Percentiles rank a stretch among this genome's conserved stretches.
Evolutionary conservation across 768 basidiomycete genomes (phyloP).

Genomic region (Terana coerulea): DNA sequence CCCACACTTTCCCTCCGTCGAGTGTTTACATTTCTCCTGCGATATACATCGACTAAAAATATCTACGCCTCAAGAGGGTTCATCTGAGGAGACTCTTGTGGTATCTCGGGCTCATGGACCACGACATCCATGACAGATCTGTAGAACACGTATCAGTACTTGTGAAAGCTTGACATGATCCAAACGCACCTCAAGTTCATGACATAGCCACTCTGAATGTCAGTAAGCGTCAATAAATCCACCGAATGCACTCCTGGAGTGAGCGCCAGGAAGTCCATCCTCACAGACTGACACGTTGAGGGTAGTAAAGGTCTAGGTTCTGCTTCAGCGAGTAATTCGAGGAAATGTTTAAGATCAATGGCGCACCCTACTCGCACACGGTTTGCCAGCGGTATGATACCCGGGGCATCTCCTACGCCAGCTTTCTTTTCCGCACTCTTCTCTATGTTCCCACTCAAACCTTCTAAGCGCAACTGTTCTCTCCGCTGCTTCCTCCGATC

Average conservation of each 20-base stretch:
- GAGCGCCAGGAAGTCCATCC: conserved; percentile 82
- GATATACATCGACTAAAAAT: background rate
- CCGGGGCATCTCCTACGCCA: conserved; percentile 40
- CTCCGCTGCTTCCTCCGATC: conserved; percentile 43
- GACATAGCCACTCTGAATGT: conserved; percentile 67
- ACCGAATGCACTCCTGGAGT: conserved; percentile 77
- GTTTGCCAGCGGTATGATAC: conserved; percentile 74
- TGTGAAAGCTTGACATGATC: background rate
- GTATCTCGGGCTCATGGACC: conserved; percentile 13
- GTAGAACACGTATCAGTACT: background rate
- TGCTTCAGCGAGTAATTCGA: background rate
- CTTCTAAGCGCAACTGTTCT: conserved; percentile 17
- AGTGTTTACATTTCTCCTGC: background rate
- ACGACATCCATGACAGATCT: conserved; percentile 17
- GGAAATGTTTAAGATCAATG: background rate
- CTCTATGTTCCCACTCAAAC: no score
- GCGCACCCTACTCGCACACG: conserved; percentile 77
- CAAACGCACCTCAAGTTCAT: conserved; percentile 66
- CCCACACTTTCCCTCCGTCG: background rate
- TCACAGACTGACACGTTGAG: conserved; percentile 78
- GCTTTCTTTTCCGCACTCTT: conserved; percentile 26
- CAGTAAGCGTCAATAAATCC: conserved; percentile 67
- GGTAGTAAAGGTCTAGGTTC: conserved; percentile 66
- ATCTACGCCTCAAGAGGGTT: background rate
- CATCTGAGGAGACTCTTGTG: background rate